Base-by-base conservation (phyloP, 106 monocot species). In the Vanilla planifolia region DNA sequence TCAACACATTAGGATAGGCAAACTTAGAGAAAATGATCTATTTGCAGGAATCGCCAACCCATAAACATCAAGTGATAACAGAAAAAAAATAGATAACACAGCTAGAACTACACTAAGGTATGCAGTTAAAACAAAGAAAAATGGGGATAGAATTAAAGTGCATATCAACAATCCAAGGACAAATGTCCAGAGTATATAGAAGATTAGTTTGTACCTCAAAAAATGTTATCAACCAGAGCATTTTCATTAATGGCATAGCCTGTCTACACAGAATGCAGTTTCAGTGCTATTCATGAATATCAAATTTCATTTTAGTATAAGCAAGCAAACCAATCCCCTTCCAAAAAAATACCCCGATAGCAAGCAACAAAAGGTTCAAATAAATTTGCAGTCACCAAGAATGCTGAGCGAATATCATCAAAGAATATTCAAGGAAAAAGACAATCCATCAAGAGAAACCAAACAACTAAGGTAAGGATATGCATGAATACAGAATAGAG, bases 401-500 rank as follows among this genome's bases (percentile, higher is more conserved):
- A 28, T 5, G 14, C 3, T 16, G 29, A 53, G 53, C 15, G 16
- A 53, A 29, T 53, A 53, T 14, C 53, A 53, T 8, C 22, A 2
- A 21, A 50, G 10, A 11, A 50, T 25, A 25, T 50, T 50, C 26
- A 24, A 24, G 26, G 26, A 25, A 30, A 16, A 25, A 53, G 14
- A 53, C 2, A 53, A 6, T 10, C 13, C n/a, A n/a, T n/a, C n/a
- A n/a, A n/a, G n/a, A n/a, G n/a, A n/a, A n/a, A n/a, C 37, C 37
- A 10, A 37, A 37, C 5, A 37, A 37, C 5, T 10, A 37, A 6
- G 37, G 16, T 20, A 57, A 57, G 35, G 14, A 53, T 34, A 3
- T 55, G 52, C 52, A 56, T 33, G 17, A 57, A 19, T 21, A 57
- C n/a, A n/a, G n/a, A n/a, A n/a, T n/a, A n/a, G n/a, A n/a, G n/a